A percentile compares a stretch with the other conserved stretches of the same genome.
Conservation (phyloP, 345 rosid genomes). For the Lagerstroemia speciosa region DNA sequence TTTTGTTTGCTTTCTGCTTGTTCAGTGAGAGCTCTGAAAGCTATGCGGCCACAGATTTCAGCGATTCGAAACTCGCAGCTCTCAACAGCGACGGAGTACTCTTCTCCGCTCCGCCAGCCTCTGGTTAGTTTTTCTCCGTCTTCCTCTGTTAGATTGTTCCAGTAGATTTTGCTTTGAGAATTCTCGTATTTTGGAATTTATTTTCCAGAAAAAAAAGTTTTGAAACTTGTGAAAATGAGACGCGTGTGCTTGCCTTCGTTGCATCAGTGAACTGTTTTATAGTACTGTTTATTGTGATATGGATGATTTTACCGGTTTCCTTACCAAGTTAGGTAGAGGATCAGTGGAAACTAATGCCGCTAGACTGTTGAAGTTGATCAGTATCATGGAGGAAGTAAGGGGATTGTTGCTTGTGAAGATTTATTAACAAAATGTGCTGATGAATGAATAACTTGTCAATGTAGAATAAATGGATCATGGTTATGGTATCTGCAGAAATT, state of each 20-base stretch:
- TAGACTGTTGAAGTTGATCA: neutral
- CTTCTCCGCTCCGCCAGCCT: slow-evolving; percentile 31
- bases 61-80: slow-evolving; percentile 23
- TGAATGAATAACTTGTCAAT: neutral
- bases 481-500: neutral
- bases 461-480: neutral
- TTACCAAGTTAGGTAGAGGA: no score
- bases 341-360: neutral
- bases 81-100: slow-evolving; percentile 52
- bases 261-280: neutral
- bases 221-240: neutral
- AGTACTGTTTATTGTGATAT: no score
- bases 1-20: neutral
- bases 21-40: slow-evolving; percentile 47
- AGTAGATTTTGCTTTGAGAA: slow-evolving; percentile 11
- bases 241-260: neutral
- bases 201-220: neutral
- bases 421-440: neutral
- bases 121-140: slow-evolving; percentile 28
- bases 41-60: slow-evolving; percentile 40
- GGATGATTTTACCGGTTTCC: neutral
- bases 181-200: neutral
- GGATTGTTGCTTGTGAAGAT: no score
- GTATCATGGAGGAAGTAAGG: no score
- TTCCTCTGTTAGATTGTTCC: neutral